phyloP scores from a whole-genome alignment of 805 yeast genomes.

The Ogataea naganishii region DNA sequence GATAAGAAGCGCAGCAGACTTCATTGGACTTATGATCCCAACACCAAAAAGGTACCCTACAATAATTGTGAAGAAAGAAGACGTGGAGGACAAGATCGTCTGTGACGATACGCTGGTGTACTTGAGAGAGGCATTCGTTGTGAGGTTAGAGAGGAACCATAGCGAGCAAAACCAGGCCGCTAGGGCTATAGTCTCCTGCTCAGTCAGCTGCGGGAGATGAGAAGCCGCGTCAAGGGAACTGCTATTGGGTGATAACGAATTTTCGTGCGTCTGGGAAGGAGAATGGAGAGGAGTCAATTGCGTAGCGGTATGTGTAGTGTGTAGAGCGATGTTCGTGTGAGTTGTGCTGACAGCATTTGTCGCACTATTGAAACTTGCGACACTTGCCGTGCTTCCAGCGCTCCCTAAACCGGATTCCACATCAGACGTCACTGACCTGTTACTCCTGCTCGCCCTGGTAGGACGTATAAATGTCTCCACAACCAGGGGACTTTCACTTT shows the following conservation, averaged over 20 bases:
- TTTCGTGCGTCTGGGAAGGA: no score
- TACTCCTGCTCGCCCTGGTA: background rate
- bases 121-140: conserved; percentile 78
- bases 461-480: background rate
- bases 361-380: background rate
- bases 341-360: conserved; percentile 1
- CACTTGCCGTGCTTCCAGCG: background rate
- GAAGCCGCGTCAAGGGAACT: background rate
- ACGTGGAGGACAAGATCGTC: conserved; percentile 85
- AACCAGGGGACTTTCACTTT: conserved; percentile 9
- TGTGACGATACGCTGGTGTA: conserved; percentile 93
- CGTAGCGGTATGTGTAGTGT: background rate
- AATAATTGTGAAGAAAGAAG: conserved; percentile 84
- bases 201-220: conserved; percentile 20
- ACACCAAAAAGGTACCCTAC: conserved; percentile 68
- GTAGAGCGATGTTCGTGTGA: background rate
- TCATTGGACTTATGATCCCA: conserved; percentile 57
- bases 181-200: conserved; percentile 60
- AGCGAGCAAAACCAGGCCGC: conserved; percentile 77
- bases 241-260: conserved; percentile 9
- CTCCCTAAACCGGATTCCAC: conserved; percentile 1
- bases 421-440: background rate
- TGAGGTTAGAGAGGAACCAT: conserved; percentile 87
- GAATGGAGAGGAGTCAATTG: background rate
- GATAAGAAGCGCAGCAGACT: conserved; percentile 59